Percentiles rank a stretch among this genome's conserved stretches.
These are phyloP conservation scores for Tolypocladium ophioglossoides DNA, from an alignment of 2,329 filamentous ascomycete genomes.

Conservation along the genomic window DNA sequence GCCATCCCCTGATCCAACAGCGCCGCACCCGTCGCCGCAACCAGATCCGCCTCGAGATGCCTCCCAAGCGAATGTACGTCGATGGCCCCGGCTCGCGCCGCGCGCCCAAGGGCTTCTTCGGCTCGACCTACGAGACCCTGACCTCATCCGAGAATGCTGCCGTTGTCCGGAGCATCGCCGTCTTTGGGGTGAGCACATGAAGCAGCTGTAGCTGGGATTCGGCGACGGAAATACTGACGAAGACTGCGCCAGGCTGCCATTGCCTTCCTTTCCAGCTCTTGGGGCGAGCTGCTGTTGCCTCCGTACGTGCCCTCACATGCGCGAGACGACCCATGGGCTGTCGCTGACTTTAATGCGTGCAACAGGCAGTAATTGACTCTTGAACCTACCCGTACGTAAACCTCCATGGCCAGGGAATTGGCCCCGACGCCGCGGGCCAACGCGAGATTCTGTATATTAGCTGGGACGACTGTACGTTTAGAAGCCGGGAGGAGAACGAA, in stretches of 20 bases:
- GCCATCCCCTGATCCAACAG: not conserved
- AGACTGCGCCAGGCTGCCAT: conserved; percentile 21
- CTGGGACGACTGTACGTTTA: conserved; percentile 15
- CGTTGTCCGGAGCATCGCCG: conserved; percentile 54
- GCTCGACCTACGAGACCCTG: conserved; percentile 48
- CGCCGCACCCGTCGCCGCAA: not conserved
- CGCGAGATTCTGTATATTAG: conserved; percentile 1
- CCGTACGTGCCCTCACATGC: conserved; percentile 33
- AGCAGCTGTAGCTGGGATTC: not conserved
- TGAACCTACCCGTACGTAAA: not conserved
- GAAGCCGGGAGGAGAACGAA: not conserved
- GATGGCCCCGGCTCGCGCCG: conserved; percentile 32
- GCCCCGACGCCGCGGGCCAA: not conserved
- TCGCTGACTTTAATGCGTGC: not conserved
- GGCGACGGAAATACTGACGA: conserved; percentile 1
- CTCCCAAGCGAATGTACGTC: conserved; percentile 49
- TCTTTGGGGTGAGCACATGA: conserved; percentile 52
- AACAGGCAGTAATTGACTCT: conserved; percentile 1
- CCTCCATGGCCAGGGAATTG: not conserved
- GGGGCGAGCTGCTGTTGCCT: conserved; percentile 57
- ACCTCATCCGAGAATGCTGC: conserved; percentile 59
- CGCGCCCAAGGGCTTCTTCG: conserved; percentile 40
- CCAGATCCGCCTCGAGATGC: conserved; percentile 32
- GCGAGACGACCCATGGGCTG: not conserved
- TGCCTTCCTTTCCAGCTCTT: conserved; percentile 56